These are phyloP conservation scores for Yarrowia osloensis DNA, from an alignment of 805 yeast genomes.

Conservation along the genomic window DNA sequence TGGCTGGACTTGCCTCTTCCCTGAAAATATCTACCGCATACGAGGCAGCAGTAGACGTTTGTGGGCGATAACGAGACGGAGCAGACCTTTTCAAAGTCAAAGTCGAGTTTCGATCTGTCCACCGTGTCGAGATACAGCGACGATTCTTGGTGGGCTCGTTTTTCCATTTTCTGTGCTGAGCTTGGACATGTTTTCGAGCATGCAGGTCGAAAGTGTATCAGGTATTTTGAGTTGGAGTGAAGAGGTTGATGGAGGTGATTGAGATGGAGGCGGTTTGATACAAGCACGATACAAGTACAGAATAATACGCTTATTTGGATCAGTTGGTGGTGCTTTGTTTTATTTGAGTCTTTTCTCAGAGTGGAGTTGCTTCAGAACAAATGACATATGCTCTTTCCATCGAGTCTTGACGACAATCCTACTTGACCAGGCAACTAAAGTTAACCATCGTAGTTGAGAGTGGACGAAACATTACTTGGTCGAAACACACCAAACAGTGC, in stretches of 20 bases:
- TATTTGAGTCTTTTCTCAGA: no score
- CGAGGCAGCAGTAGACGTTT: conserved; percentile 70
- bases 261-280: not conserved
- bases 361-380: no score
- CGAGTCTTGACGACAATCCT: no score
- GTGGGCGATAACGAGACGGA: conserved; percentile 59
- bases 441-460: no score
- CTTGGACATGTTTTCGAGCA: not conserved
- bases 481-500: no score
- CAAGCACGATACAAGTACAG: no score
- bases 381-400: no score
- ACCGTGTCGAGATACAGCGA: conserved; percentile 42
- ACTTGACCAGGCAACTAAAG: no score
- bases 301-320: no score
- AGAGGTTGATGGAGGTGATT: not conserved
- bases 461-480: no score
- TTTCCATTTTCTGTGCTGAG: not conserved
- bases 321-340: no score
- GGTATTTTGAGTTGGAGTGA: not conserved
- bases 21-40: conserved; percentile 71
- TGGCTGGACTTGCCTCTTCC: conserved; percentile 67
- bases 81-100: conserved; percentile 71
- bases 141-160: conserved; percentile 24
- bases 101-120: conserved; percentile 54
- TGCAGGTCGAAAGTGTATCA: not conserved